Evolutionary conservation across 495 filamentous ascomycete genomes (phyloP), one percentile per base, ranked within the genome.

Genomic region (Annulohypoxylon bovei): DNA sequence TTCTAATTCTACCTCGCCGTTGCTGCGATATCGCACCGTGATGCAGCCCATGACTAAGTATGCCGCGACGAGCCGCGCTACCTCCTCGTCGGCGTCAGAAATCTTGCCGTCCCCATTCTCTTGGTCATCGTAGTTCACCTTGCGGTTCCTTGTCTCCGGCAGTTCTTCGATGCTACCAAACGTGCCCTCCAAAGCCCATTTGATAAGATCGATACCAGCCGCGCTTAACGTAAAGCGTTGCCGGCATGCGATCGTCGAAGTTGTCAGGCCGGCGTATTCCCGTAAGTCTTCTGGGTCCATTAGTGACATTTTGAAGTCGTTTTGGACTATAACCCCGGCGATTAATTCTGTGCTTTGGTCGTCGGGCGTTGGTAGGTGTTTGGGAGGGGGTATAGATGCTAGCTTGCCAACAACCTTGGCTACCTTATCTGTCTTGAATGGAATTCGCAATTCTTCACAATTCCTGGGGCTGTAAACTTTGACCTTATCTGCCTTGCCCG

Each of bases 381-480:
- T 66, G 0, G 92, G 90, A 28, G 91, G 92, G 1, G 90, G 84
- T 33, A 94, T 88, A 25, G 93, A 86, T 11, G 95, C 95, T 14
- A 99, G 85, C 77, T 93, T 95, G 61, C 96, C 95, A 12, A 99
- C 95, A 12, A 99, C 95, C 80, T 97, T 97, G 65, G 93, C 96
- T 12, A 93, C 87, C 75, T 98, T 99, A 71, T 98, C 95, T n/a
- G 91, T 90, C 73, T 90, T 93, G 83, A 98, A 98, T 0, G 95
- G 94, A 65, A 99, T 95, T 28, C 91, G 86, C n/a, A 99, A 84
- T 75, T 97, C 95, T 70, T 98, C 95, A 76, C 94, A 97, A 77
- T 99, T 99, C 25, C 90, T 88, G 0, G 95, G 95, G 53, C 91
- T 94, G 80, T 89, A 98, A 4, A 99, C 92, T 77, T 98, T 98